These are phyloP conservation scores for Lasiosphaeria miniovina DNA, from an alignment of 495 filamentous ascomycete species.

Conservation along the genomic window DNA sequence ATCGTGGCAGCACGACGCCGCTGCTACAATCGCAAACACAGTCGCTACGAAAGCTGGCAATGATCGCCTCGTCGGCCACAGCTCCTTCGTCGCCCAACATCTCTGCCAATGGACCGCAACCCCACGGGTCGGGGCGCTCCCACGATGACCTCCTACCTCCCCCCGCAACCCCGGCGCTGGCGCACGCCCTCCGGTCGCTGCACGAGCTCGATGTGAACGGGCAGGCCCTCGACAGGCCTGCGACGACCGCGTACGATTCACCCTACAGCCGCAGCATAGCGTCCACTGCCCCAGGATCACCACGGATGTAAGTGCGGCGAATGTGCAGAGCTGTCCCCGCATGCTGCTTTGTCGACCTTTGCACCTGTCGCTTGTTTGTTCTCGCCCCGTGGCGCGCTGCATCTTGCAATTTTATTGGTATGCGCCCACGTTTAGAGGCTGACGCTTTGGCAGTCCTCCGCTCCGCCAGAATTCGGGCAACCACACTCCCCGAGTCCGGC, in stretches of 20 bases:
- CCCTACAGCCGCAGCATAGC: constrained; percentile 49
- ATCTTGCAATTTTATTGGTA: background rate
- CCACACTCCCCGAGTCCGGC: constrained; percentile 58
- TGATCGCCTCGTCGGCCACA: constrained; percentile 37
- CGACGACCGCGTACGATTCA: constrained; percentile 36
- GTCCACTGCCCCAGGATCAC: constrained; percentile 54
- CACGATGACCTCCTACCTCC: constrained; percentile 26
- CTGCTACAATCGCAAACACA: constrained; percentile 38
- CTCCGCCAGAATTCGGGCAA: constrained; percentile 59
- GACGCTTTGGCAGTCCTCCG: constrained; percentile 42
- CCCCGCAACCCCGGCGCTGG: constrained; percentile 28
- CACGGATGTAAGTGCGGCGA: constrained; percentile 45
- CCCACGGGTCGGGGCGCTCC: background rate
- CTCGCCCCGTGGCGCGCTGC: background rate
- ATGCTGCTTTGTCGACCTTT: background rate
- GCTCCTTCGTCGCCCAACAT: constrained; percentile 32
- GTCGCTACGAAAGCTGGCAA: constrained; percentile 47
- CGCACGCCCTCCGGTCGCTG: constrained; percentile 37
- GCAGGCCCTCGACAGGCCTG: constrained; percentile 24
- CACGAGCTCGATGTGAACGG: constrained; percentile 25
- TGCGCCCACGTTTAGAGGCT: constrained; percentile 12
- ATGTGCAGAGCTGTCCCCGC: background rate
- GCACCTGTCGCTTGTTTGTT: background rate
- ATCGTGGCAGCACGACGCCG: constrained; percentile 17
- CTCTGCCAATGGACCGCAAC: constrained; percentile 17